Percentiles rank a stretch among this genome's conserved stretches.
These are phyloP conservation scores for Aschersonia sp. DNA, from an alignment of 2,329 filamentous ascomycete genomes.

Conservation along the genomic window DNA sequence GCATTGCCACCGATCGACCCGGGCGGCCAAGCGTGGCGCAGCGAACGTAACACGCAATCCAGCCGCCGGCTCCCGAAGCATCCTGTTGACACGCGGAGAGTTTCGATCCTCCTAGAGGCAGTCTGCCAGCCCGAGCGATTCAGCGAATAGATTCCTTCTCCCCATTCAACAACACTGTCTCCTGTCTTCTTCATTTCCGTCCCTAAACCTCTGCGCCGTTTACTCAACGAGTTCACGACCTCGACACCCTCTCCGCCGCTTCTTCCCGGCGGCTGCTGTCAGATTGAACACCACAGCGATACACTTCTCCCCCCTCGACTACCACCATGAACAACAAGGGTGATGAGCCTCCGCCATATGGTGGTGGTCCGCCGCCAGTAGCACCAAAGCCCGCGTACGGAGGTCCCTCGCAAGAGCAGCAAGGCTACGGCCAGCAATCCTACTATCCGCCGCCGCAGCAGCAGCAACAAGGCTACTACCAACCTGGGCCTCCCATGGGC, in stretches of 20 bases:
- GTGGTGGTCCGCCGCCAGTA: slow-evolving; percentile 15
- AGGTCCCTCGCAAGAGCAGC: slow-evolving; percentile 9
- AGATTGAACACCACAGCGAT: no score
- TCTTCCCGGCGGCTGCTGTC: no score
- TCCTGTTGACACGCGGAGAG: slow-evolving; percentile 3
- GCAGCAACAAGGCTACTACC: slow-evolving; percentile 22
- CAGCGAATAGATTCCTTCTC: background rate
- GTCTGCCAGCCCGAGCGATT: background rate
- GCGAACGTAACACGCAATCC: slow-evolving; percentile 5
- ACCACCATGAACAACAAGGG: slow-evolving; percentile 27
- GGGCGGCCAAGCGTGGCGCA: slow-evolving; percentile 19
- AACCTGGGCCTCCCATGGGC: slow-evolving; percentile 25
- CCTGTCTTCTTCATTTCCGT: background rate
- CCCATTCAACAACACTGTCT: background rate
- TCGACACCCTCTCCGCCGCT: no score
- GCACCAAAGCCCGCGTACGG: slow-evolving; percentile 29
- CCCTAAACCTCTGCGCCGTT: background rate
- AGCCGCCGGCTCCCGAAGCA: slow-evolving; percentile 1
- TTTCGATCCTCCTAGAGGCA: slow-evolving; percentile 2
- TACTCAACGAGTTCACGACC: no score
- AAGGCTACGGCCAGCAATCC: slow-evolving; percentile 10
- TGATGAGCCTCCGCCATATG: slow-evolving; percentile 36
- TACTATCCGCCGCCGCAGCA: slow-evolving; percentile 8
- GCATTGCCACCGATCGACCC: background rate
- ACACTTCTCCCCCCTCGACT: no score